Percentiles rank a stretch among this genome's conserved stretches.
These are phyloP conservation scores for Boletales sp. DNA, from an alignment of 768 basidiomycete genomes.

Conservation along the genomic window DNA sequence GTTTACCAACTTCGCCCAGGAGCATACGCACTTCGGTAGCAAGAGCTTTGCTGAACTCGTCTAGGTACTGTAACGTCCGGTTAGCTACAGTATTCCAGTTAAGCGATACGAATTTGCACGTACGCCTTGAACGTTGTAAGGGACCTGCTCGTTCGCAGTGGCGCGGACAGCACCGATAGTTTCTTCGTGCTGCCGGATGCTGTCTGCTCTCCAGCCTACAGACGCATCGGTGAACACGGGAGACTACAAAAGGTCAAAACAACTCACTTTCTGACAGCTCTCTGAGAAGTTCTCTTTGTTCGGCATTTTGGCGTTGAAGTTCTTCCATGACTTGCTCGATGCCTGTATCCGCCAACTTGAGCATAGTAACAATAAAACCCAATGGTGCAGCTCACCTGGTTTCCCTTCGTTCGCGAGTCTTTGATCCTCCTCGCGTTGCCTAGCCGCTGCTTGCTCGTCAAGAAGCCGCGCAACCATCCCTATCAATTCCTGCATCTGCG, in stretches of 20 bases:
- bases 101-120: slow-evolving; percentile 21
- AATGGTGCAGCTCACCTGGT: slow-evolving; percentile 45
- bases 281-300: slow-evolving; percentile 55
- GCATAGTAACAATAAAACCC: not conserved
- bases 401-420: slow-evolving; percentile 49
- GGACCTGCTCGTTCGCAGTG: slow-evolving; percentile 73
- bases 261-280: slow-evolving; percentile 56
- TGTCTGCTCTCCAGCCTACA: slow-evolving; percentile 68
- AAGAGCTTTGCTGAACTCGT: slow-evolving; percentile 83
- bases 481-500: slow-evolving; percentile 50
- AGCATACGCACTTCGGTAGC: slow-evolving; percentile 82
- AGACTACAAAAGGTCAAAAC: not conserved
- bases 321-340: slow-evolving; percentile 60
- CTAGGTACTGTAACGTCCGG: slow-evolving; percentile 56
- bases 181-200: slow-evolving; percentile 59
- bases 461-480: slow-evolving; percentile 60
- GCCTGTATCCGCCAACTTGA: slow-evolving; percentile 34
- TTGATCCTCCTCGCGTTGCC: slow-evolving; percentile 49
- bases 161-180: slow-evolving; percentile 63
- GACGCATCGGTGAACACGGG: slow-evolving; percentile 9
- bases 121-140: slow-evolving; percentile 82
- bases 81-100: slow-evolving; percentile 6
- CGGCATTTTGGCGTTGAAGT: slow-evolving; percentile 54
- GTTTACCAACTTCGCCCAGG: slow-evolving; percentile 76
- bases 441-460: slow-evolving; percentile 52